Evolutionary conservation across 257 asterid genomes (phyloP), one percentile per base, ranked within the genome.

Genomic region (Petunia axillaris): DNA sequence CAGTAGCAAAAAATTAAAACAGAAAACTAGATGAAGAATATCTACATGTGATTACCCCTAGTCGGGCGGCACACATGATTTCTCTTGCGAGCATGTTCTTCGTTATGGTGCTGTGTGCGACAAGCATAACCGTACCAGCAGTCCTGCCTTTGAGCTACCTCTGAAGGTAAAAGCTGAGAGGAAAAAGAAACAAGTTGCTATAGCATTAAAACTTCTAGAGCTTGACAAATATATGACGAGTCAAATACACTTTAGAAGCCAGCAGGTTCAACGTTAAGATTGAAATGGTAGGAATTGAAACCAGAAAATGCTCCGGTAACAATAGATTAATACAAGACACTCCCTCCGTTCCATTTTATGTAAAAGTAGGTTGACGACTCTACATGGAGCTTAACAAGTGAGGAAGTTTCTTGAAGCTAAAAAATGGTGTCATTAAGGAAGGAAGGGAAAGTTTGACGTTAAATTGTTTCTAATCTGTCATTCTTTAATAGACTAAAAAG

Each of bases 51-150:
- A 39, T 78, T 74, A 83, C 97, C 98, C 91, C 99, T 85, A 0
- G 97, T 94, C 44, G 99, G 98, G 67, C 97, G 95, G 87, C 99
- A 96, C 3, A 94, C 97, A 39, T 96, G 99, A 87, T 96, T 96
- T 87, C 95, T 88, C 89, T 82, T 96, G 5, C 93, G 92, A 48
- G 98, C 99, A 73, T 96, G 99, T 65, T 96, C 97, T 81, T 90
- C 97, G 13, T 87, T 94, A 71, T 92, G 97, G 85, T 96, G 98
- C 74, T 96, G 99, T 43, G 99, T 94, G 74, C 99, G 87, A 85
- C 99, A 96, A 68, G 91, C 88, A 81, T 89, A 91, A 71, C 99
- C 99, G 8, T 93, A 96, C 99, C 99, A 96, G 89, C 99, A 96
- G 84, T 96, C 89, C 78, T 88, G 90, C 71, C 99, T 87, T 84